These are phyloP conservation scores for Kregervanrija delftensis DNA, from an alignment of 805 yeast genomes.

Conservation along the genomic window DNA sequence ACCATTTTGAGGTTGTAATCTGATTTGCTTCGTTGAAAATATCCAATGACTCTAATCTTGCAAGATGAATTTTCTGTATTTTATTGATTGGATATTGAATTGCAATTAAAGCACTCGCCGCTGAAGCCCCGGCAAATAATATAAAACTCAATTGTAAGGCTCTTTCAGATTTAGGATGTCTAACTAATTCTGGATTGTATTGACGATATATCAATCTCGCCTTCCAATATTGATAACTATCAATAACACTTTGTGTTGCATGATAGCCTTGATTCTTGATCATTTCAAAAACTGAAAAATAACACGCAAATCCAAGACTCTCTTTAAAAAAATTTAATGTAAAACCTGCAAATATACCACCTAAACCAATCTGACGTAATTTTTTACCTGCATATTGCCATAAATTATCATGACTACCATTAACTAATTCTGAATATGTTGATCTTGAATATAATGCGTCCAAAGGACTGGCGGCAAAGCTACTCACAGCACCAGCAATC, in stretches of 20 bases:
- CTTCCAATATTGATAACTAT: slow-evolving; percentile 32
- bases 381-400: slow-evolving; percentile 74
- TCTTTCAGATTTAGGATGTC: slow-evolving; percentile 26
- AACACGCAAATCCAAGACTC: slow-evolving; percentile 74
- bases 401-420: slow-evolving; percentile 56
- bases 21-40: slow-evolving; percentile 38
- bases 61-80: slow-evolving; percentile 71
- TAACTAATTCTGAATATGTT: slow-evolving; percentile 63
- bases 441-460: slow-evolving; percentile 87
- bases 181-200: slow-evolving; percentile 11
- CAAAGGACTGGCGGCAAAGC: slow-evolving; percentile 88
- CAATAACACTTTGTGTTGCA: slow-evolving; percentile 37
- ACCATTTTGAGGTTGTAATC: slow-evolving; percentile 21
- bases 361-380: slow-evolving; percentile 63
- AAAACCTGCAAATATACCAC: slow-evolving; percentile 88
- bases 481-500: slow-evolving; percentile 79
- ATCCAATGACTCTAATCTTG: slow-evolving; percentile 76
- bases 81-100: slow-evolving; percentile 81
- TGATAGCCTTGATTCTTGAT: slow-evolving; percentile 64
- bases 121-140: slow-evolving; percentile 79
- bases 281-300: slow-evolving; percentile 73
- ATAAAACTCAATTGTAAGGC: slow-evolving; percentile 63
- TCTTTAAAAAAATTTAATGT: slow-evolving; percentile 75
- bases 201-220: slow-evolving; percentile 18
- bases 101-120: slow-evolving; percentile 68